phyloP scores from a whole-genome alignment of 2,329 filamentous ascomycete genomes.

The Zymoseptoria ardabiliae region DNA sequence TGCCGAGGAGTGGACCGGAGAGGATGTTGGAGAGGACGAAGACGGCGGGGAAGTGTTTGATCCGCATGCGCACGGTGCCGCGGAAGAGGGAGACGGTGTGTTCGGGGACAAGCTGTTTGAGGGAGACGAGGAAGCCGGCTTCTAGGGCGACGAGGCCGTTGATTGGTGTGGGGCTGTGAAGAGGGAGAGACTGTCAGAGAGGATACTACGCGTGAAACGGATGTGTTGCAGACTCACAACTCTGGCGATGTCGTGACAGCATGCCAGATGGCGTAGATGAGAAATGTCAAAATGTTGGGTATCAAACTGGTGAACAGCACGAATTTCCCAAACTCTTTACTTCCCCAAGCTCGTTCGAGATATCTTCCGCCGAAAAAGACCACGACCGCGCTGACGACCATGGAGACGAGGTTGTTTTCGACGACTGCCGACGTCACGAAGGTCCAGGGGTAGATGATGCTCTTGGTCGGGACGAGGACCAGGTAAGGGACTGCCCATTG shows the following conservation, averaged over 20 bases:
- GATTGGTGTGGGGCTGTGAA: slow-evolving; percentile 61
- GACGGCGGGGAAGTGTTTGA: slow-evolving; percentile 71
- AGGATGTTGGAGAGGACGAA: slow-evolving; percentile 65
- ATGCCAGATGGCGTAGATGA: slow-evolving; percentile 66
- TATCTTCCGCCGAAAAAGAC: slow-evolving; percentile 91
- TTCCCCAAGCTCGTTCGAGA: slow-evolving; percentile 92
- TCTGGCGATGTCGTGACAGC: slow-evolving; percentile 60
- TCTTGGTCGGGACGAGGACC: slow-evolving; percentile 74
- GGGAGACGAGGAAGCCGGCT: slow-evolving; percentile 88
- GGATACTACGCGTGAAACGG: not conserved
- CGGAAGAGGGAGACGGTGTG: slow-evolving; percentile 94
- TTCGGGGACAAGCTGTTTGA: slow-evolving; percentile 94
- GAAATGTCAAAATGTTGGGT: slow-evolving; percentile 70
- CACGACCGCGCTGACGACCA: slow-evolving; percentile 67
- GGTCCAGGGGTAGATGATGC: slow-evolving; percentile 88
- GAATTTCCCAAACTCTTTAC: slow-evolving; percentile 85
- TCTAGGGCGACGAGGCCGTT: slow-evolving; percentile 84
- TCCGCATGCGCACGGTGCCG: slow-evolving; percentile 79
- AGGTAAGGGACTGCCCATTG: slow-evolving; percentile 61
- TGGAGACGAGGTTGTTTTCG: slow-evolving; percentile 85
- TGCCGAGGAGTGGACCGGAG: slow-evolving; percentile 56
- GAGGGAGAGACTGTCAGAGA: not conserved
- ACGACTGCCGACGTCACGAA: slow-evolving; percentile 79
- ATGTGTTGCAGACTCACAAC: slow-evolving; percentile 48
- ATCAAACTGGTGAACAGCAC: slow-evolving; percentile 68